These are phyloP conservation scores for Naganishia kalamii DNA, from an alignment of 768 basidiomycete genomes.

Conservation along the genomic window DNA sequence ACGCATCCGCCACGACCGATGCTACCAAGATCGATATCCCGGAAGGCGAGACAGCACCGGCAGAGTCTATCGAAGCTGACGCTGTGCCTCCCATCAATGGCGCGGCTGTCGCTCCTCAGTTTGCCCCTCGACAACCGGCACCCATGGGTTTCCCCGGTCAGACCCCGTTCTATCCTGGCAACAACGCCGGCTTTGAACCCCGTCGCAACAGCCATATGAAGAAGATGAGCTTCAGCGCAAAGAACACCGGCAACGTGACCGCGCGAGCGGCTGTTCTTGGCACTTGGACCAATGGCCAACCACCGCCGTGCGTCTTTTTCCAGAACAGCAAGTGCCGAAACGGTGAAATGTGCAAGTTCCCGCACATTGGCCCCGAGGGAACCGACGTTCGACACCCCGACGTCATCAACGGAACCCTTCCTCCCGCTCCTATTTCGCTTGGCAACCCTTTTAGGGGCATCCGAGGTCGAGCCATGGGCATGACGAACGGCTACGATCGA, in stretches of 20 bases:
- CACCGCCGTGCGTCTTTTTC: constrained; percentile 44
- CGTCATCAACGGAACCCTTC: constrained; percentile 42
- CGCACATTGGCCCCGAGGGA: constrained; percentile 45
- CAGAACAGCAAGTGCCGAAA: constrained; percentile 43
- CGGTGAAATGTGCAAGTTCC: constrained; percentile 47
- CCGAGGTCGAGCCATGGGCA: not conserved
- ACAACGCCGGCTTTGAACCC: constrained; percentile 15
- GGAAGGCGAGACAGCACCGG: not conserved
- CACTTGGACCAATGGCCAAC: constrained; percentile 41
- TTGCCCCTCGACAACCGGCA: not conserved
- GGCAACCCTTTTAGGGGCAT: constrained; percentile 15
- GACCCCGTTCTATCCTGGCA: not conserved
- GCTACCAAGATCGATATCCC: not conserved
- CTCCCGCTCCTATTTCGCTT: constrained; percentile 36
- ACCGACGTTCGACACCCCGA: constrained; percentile 46
- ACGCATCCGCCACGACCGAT: not conserved
- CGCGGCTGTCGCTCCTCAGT: not conserved
- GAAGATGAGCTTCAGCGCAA: constrained; percentile 41
- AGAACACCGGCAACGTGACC: constrained; percentile 21
- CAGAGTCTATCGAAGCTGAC: not conserved
- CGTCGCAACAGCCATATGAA: constrained; percentile 31
- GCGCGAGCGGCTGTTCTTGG: constrained; percentile 31
- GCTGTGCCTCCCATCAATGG: not conserved
- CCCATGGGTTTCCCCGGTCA: constrained; percentile 6
- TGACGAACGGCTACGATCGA: constrained; percentile 16